Evolutionary conservation across 345 rosid genomes (phyloP), one percentile per base, ranked within the genome.

Genomic region (Camelina sativa): DNA sequence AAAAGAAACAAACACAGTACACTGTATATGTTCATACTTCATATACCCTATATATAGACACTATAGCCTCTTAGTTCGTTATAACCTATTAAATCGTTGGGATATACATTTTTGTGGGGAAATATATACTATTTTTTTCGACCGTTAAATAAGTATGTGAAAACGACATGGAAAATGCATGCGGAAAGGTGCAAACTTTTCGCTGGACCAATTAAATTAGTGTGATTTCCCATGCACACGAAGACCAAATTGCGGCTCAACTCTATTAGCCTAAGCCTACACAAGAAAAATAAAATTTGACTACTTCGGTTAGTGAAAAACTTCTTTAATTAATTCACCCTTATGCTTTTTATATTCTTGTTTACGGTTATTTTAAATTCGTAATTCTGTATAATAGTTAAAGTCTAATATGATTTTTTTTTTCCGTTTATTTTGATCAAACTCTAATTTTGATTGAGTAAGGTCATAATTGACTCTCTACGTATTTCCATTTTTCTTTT

Each of bases 191-290:
- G 59, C 12, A 47, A 2, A 6, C 9, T 47, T 71, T 47, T 71
- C 59, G 47, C 35, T 71, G 35, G 67, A 59, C 75, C 59, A 71
- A 59, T 58, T 59, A 17, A 48, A 59, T 60, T 60, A 15, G 11
- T 71, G 75, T 20, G 65, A 55, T 44, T 73, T 65, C 28, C 56
- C 57, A 73, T 55, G 77, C 57, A 64, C 15, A 73, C 35, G 57
- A 44, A 44, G 57, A 73, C 71, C 23, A 56, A 7, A 22, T 65
- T 65, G 65, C 65, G 62, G 57, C 71, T 64, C 48, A 54, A 23
- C 13, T n/a, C 38, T 8, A 32, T 54, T 54, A 17, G 69, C 12
- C 41, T 9, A 32, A 16, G 28, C 28, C 28, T 25, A 28, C 54
- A 40, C 53, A 62, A 41, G 63, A 63, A 41, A 62, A 62, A n/a